A percentile compares a stretch with the other conserved stretches of the same genome.
phyloP scores from a whole-genome alignment of 1,284 basidiomycete species.

The Pseudozyma sp. region DNA sequence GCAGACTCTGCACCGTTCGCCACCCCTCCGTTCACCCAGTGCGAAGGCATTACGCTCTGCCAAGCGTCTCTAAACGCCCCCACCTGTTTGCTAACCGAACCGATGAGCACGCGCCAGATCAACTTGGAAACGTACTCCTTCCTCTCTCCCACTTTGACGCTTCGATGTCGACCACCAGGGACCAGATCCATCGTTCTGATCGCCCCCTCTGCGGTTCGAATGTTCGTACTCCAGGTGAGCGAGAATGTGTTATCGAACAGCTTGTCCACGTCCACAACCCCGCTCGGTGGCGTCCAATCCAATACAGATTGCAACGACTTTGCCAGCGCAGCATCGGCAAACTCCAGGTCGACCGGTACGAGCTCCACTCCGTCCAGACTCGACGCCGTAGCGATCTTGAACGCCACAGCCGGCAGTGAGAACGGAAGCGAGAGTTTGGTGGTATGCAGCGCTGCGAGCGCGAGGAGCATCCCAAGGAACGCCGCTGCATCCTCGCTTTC shows the following conservation, averaged over 20 bases:
- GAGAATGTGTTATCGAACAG: slow-evolving; percentile 38
- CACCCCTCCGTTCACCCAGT: slow-evolving; percentile 1
- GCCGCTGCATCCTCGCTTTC: slow-evolving; percentile 14
- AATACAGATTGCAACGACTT: slow-evolving; percentile 36
- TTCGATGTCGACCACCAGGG: slow-evolving; percentile 38
- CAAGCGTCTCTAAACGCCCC: slow-evolving; percentile 32
- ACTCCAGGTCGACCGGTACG: slow-evolving; percentile 32
- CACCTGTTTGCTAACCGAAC: slow-evolving; percentile 25
- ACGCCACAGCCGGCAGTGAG: slow-evolving; percentile 23
- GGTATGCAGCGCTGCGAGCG: slow-evolving; percentile 49
- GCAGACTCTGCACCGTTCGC: slow-evolving; percentile 11
- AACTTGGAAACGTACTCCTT: slow-evolving; percentile 29
- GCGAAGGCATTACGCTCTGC: slow-evolving; percentile 27
- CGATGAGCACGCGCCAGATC: slow-evolving; percentile 32
- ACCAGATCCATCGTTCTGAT: slow-evolving; percentile 35
- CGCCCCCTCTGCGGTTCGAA: slow-evolving; percentile 10
- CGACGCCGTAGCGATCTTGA: slow-evolving; percentile 29
- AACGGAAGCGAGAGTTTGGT: slow-evolving; percentile 47
- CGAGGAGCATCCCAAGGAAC: slow-evolving; percentile 49
- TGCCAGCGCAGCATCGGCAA: slow-evolving; percentile 35
- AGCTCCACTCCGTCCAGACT: slow-evolving; percentile 7
- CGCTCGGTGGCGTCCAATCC: slow-evolving; percentile 13
- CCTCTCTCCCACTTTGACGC: slow-evolving; percentile 28
- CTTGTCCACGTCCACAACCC: slow-evolving; percentile 7
- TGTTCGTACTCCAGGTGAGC: slow-evolving; percentile 41